A percentile compares a stretch with the other conserved stretches of the same genome.
These are phyloP conservation scores for Knoxdaviesia proteae DNA, from an alignment of 2,329 filamentous ascomycete species.

Conservation along the genomic window DNA sequence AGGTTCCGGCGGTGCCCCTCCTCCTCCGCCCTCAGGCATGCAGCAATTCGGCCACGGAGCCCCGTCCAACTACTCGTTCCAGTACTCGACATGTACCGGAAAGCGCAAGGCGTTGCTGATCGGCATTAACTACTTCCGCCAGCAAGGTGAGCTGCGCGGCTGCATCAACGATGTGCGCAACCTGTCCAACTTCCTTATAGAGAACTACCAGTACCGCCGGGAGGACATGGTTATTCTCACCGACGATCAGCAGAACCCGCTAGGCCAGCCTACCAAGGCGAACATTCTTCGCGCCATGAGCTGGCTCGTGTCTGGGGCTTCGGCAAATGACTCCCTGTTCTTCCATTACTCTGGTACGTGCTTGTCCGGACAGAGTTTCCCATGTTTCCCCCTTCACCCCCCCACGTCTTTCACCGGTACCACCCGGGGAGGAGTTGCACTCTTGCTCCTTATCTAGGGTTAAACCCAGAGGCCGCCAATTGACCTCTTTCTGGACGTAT, in stretches of 20 bases:
- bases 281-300: slow-evolving; percentile 36
- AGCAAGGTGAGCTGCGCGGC: slow-evolving; percentile 32
- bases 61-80: slow-evolving; percentile 61
- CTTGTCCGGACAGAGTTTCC: neutral
- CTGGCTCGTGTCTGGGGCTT: slow-evolving; percentile 35
- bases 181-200: slow-evolving; percentile 33
- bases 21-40: slow-evolving; percentile 42
- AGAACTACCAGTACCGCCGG: slow-evolving; percentile 30
- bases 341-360: slow-evolving; percentile 31
- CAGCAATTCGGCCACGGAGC: slow-evolving; percentile 66
- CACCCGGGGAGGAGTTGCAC: too few relatives aligned
- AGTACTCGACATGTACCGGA: slow-evolving; percentile 82
- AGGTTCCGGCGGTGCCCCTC: slow-evolving; percentile 21
- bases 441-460: too few relatives aligned
- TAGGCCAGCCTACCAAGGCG: slow-evolving; percentile 32
- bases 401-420: neutral
- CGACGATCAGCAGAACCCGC: slow-evolving; percentile 34
- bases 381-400: too few relatives aligned
- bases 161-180: slow-evolving; percentile 42
- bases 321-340: slow-evolving; percentile 34
- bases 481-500: too few relatives aligned
- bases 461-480: too few relatives aligned
- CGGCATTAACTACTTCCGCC: slow-evolving; percentile 40
- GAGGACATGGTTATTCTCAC: slow-evolving; percentile 38
- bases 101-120: slow-evolving; percentile 42